Base-by-base conservation (phyloP, 164 flowering plant genomes). In the Vitis riparia region DNA sequence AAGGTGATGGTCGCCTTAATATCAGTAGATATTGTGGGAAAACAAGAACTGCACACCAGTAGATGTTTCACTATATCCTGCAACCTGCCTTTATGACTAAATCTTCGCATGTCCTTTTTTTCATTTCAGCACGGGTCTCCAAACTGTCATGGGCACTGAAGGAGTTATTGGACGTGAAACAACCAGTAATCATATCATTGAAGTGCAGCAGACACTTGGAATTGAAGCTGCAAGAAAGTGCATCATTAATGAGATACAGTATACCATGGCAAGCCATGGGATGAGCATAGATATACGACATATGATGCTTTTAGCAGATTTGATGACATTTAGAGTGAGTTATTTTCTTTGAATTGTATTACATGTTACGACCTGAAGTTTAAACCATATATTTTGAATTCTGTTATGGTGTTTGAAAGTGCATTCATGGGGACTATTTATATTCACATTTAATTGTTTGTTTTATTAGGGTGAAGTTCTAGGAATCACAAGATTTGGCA, bases 301-400 rank as follows among this genome's bases (percentile, higher is more conserved):
- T 68, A 95, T 95, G 99, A 93, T 88, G 97, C 98, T 95, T 78
- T 78, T 95, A 58, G 99, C 91, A 58, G 98, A 95, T 84, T 48
- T 89, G 58, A 95, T 95, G 99, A 95, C 98, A 67, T 89, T 55
- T 48, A 85, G 83, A 89, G 97, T 89, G 59, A 74, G 81, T 68
- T 80, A 15, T 63, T 48, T 70, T 59, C 63, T 64, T 66, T 51
- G n/a, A 57, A 49, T 19, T 65, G 10, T 55, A 12, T 53, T 44
- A 8, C 49, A 11, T 63, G 29, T 6, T 37, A 37, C 58, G 2
- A 23, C 51, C 15, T 13, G 11, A 60, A 49, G 23, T 11, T 29
- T 63, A 57, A 44, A 15, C 48, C n/a, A 69, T 16, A 49, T 66
- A 61, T 60, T 57, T 19, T 29, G n/a, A n/a, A 50, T 50, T 44